Evolutionary conservation across 2,329 filamentous ascomycete genomes (phyloP), one percentile per base, ranked within the genome.

Genomic region (Nannizziopsis barbatae): DNA sequence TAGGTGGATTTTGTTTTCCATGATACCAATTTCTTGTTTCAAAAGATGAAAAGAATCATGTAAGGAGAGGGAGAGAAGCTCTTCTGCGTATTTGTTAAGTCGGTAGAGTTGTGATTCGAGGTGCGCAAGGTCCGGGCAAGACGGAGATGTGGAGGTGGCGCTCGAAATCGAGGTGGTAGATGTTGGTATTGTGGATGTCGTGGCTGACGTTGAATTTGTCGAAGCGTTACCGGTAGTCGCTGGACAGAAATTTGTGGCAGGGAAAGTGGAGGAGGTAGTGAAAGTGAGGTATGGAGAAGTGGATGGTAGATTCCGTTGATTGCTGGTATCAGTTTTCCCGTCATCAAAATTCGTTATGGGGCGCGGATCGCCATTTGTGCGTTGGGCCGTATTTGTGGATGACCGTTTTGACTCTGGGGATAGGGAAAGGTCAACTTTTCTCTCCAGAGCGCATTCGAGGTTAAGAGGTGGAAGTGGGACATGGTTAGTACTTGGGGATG

Each of bases 31-130:
- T 14, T 56, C 53, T 10, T 60, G 54, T 9, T 55, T 45, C 10
- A 60, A 41, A 22, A 55, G 53, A 7, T 52, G 53, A 35, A 60
- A 57, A 2, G 58, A 60, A 1, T 60, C 57, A 14, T 56, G 51
- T 18, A 60, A 40, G 11, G 55, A 58, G 20, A 60, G 55, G 22
- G 59, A 54, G 4, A 60, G 50, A 9, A 61, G 51, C 9, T 57
- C 58, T 12, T 55, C 43, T 12, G 56, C 55, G 43, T 60, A 60
- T 20, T 53, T 50, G 9, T 55, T 52, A 36, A 60, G 55, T 18
- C 52, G 45, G 18, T 50, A 44, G 9, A 58, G 43, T 45, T 55
- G 56, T 20, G 48, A 50, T 45, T 59, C 56, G 20, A 61, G 52
- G 44, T 48, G n/a, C 49, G 38, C 5, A 45, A 56, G 33, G 17